phyloP scores from a whole-genome alignment of 768 basidiomycete genomes.

The Hypsizygus marmoreus region DNA sequence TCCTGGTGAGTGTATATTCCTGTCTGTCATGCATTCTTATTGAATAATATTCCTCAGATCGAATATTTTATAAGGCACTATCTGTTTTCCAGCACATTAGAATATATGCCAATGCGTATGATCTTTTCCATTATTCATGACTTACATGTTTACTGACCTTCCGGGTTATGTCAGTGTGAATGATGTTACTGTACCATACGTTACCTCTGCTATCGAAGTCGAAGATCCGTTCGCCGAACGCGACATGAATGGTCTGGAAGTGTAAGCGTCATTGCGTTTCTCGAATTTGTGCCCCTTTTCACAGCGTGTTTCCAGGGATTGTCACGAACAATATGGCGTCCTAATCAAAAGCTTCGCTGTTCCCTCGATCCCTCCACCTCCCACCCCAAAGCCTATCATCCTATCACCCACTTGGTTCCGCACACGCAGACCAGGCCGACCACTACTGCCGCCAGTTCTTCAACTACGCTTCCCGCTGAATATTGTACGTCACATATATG shows the following conservation, averaged over 20 bases:
- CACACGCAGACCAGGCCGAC: conserved; percentile 36
- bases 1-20: conserved; percentile 48
- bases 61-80: conserved; percentile 76
- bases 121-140: conserved; percentile 8
- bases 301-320: conserved; percentile 52
- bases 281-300: conserved; percentile 1
- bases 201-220: conserved; percentile 72
- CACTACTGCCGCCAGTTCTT: conserved; percentile 59
- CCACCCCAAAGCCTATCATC: conserved; percentile 36
- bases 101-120: conserved; percentile 83
- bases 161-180: conserved; percentile 47
- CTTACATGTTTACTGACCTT: neutral
- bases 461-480: conserved; percentile 70
- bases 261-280: conserved; percentile 42
- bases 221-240: conserved; percentile 66
- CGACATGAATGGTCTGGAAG: conserved; percentile 55
- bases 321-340: conserved; percentile 56
- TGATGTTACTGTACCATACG: conserved; percentile 81
- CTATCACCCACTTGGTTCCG: conserved; percentile 50
- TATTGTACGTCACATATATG: conserved; percentile 46
- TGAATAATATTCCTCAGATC: conserved; percentile 42
- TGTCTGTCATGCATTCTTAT: neutral
- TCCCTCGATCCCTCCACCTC: conserved; percentile 44
- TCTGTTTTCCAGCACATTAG: conserved; percentile 64
- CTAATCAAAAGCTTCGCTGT: conserved; percentile 56